Percentiles rank a stretch among this genome's conserved stretches.
Evolutionary conservation across 2,329 filamentous ascomycete genomes (phyloP).

Genomic region (Sordariomycetes sp.): DNA sequence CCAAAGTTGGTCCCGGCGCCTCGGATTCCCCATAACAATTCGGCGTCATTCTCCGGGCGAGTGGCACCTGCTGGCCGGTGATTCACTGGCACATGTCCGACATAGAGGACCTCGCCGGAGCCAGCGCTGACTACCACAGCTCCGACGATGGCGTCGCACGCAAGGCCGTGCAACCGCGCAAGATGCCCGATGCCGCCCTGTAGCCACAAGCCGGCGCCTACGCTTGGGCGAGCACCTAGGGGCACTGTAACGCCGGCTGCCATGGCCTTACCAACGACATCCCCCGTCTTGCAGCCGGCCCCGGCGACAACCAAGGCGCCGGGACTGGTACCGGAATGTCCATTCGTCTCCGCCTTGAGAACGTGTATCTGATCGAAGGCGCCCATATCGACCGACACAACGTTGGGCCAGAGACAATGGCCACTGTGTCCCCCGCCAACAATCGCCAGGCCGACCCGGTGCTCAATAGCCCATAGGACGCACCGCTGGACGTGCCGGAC

Average conservation of each 20-base stretch:
- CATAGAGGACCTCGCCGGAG: constrained; percentile 31
- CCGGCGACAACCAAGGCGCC: constrained; percentile 35
- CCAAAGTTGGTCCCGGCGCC: constrained; percentile 51
- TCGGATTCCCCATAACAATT: constrained; percentile 46
- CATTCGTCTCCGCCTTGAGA: constrained; percentile 13
- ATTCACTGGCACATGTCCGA: constrained; percentile 39
- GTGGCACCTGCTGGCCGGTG: constrained; percentile 27
- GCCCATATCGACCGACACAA: constrained; percentile 48
- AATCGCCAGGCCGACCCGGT: constrained; percentile 33
- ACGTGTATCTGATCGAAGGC: constrained; percentile 41
- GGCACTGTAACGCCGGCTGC: constrained; percentile 41
- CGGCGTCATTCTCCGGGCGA: constrained; percentile 32
- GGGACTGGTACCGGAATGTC: neutral
- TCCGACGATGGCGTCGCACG: constrained; percentile 50
- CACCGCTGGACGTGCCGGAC: constrained; percentile 41
- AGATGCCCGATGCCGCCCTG: constrained; percentile 56
- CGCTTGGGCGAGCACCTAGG: constrained; percentile 49
- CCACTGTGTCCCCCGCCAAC: constrained; percentile 49
- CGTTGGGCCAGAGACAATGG: constrained; percentile 41
- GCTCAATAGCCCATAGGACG: constrained; percentile 42
- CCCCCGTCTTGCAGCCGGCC: constrained; percentile 44
- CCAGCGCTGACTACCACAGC: constrained; percentile 44
- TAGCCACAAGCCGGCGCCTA: constrained; percentile 52
- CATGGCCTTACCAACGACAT: constrained; percentile 38
- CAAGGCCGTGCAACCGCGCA: constrained; percentile 41